Evolutionary conservation across 768 basidiomycete genomes (phyloP).

Genomic region (Flagelloscypha sp.): DNA sequence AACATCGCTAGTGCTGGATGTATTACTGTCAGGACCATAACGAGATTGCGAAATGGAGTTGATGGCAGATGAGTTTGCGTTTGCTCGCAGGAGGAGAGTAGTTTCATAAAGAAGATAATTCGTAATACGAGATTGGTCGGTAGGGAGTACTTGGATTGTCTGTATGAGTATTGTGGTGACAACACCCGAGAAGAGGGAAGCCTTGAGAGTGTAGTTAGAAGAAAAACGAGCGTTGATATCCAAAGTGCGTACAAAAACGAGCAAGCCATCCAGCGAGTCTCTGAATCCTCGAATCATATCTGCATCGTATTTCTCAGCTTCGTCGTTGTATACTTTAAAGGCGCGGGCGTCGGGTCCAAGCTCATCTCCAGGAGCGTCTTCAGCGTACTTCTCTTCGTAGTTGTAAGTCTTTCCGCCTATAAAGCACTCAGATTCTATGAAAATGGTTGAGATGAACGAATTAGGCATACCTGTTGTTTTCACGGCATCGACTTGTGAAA

Average conservation of each 20-base stretch:
- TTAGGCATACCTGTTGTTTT: no score
- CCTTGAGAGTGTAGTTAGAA: not conserved
- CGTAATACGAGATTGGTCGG: no score
- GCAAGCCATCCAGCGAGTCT: not conserved
- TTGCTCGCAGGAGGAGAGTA: no score
- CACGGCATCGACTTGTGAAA: no score
- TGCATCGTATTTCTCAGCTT: not conserved
- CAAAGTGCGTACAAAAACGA: constrained; percentile 1
- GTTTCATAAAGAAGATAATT: no score
- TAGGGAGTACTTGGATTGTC: constrained; percentile 1
- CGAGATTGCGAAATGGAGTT: no score
- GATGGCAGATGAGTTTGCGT: no score
- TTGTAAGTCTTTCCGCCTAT: constrained; percentile 1
- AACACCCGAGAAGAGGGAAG: constrained; percentile 5
- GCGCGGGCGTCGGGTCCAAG: constrained; percentile 1
- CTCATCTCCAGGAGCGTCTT: constrained; percentile 2
- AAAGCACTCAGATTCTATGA: no score
- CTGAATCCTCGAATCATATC: not conserved
- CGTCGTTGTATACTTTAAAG: not conserved
- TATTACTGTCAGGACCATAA: no score
- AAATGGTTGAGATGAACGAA: no score
- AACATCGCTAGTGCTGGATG: no score
- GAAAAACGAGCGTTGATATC: not conserved
- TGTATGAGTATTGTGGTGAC: constrained; percentile 5
- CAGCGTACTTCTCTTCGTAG: constrained; percentile 2